Percentiles rank a stretch among this genome's conserved stretches.
Evolutionary conservation across 2,329 filamentous ascomycete genomes (phyloP).

Genomic region (Paraphaeosphaeria minitans): DNA sequence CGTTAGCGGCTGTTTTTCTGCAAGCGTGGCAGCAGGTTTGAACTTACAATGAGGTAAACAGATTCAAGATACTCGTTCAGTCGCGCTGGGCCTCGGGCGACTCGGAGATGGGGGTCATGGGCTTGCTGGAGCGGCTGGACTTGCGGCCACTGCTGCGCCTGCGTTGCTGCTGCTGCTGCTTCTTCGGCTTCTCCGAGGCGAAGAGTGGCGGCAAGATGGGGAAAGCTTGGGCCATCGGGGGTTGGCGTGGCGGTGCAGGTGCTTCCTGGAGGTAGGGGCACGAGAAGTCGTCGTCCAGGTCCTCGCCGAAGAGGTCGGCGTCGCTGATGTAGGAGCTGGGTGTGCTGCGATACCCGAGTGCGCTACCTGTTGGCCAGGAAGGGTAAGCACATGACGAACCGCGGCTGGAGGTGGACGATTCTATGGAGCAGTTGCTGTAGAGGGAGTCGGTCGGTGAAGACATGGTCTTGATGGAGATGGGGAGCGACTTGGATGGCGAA

Average conservation of each 20-base stretch:
- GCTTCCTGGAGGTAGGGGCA: conserved; percentile 46
- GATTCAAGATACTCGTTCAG: conserved; percentile 26
- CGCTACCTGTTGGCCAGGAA: conserved; percentile 47
- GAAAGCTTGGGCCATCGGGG: conserved; percentile 42
- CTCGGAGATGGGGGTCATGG: conserved; percentile 51
- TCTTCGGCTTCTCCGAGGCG: conserved; percentile 49
- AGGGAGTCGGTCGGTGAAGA: conserved; percentile 43
- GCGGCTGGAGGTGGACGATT: conserved; percentile 31
- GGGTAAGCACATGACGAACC: conserved; percentile 48
- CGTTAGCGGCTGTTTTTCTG: conserved; percentile 21
- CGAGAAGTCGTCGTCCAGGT: conserved; percentile 40
- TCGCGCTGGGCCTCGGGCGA: conserved; percentile 44
- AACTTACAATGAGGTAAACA: conserved; percentile 21
- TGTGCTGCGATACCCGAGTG: conserved; percentile 43
- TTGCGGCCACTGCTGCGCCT: conserved; percentile 49
- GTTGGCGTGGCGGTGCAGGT: conserved; percentile 47
- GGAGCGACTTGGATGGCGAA: conserved; percentile 47
- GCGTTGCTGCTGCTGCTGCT: conserved; percentile 40
- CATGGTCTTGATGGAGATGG: conserved; percentile 46
- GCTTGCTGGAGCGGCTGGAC: conserved; percentile 47
- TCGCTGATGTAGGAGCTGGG: conserved; percentile 51
- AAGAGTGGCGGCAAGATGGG: conserved; percentile 48
- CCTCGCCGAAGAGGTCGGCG: conserved; percentile 48
- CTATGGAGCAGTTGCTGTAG: conserved; percentile 43
- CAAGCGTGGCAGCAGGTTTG: conserved; percentile 5